Conservation (phyloP, 2,329 filamentous ascomycete species). For the Fusarium nisikadoi region DNA sequence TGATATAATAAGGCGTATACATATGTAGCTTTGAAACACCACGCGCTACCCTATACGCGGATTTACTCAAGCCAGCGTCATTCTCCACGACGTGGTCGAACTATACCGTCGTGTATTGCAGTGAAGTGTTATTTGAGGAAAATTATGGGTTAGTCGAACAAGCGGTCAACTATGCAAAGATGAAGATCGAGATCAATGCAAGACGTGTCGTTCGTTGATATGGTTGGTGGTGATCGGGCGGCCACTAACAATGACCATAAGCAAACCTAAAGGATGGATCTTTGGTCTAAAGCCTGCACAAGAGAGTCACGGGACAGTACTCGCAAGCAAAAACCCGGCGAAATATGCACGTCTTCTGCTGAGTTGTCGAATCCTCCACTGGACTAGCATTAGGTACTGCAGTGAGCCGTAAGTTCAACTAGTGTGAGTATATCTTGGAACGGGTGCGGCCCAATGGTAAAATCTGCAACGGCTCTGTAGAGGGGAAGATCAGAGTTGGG, state of each 20-base stretch:
- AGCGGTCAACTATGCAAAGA: constrained; percentile 23
- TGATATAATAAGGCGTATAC: constrained; percentile 2
- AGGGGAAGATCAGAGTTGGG: background rate
- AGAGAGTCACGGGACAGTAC: constrained; percentile 31
- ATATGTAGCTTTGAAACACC: background rate
- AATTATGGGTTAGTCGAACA: background rate
- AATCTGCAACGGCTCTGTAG: constrained; percentile 28
- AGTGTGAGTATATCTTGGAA: constrained; percentile 23
- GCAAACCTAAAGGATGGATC: background rate
- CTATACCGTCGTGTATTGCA: background rate
- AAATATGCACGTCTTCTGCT: constrained; percentile 24
- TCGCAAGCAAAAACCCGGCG: constrained; percentile 14
- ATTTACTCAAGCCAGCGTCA: constrained; percentile 15
- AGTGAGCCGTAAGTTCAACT: constrained; percentile 19
- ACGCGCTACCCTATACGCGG: background rate
- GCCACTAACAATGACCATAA: constrained; percentile 8
- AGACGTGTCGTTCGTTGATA: constrained; percentile 10
- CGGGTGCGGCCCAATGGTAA: constrained; percentile 4
- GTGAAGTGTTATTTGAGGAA: background rate
- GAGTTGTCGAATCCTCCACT: constrained; percentile 26
- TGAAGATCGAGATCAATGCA: constrained; percentile 18
- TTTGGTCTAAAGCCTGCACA: constrained; percentile 26
- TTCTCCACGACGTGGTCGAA: background rate
- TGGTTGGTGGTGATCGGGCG: constrained; percentile 18
- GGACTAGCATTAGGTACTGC: background rate